A percentile compares a stretch with the other conserved stretches of the same genome.
phyloP scores from a whole-genome alignment of 768 basidiomycete genomes.

The Boletus patriciae region DNA sequence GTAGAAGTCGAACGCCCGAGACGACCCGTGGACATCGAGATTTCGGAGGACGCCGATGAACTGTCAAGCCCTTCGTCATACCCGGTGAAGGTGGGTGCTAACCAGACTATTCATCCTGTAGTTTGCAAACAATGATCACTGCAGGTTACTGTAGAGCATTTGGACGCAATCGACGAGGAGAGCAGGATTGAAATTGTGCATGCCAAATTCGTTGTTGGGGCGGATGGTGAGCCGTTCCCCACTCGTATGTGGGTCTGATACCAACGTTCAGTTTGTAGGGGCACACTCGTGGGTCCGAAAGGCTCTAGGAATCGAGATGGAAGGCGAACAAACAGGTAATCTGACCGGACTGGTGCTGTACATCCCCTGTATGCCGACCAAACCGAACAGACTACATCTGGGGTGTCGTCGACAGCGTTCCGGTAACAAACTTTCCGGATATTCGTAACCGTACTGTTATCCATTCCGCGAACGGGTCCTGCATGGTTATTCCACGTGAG shows the following conservation, averaged over 20 bases:
- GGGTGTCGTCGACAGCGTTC: slow-evolving; percentile 76
- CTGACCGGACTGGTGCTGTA: background rate
- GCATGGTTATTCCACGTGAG: slow-evolving; percentile 76
- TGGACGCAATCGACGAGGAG: slow-evolving; percentile 29
- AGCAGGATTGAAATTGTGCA: slow-evolving; percentile 33
- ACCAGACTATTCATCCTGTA: background rate
- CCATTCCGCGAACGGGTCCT: slow-evolving; percentile 68
- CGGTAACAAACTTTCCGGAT: slow-evolving; percentile 77
- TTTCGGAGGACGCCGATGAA: slow-evolving; percentile 38
- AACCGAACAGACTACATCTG: slow-evolving; percentile 64
- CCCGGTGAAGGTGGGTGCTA: slow-evolving; percentile 30
- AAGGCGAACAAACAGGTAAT: slow-evolving; percentile 50
- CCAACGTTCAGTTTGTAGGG: slow-evolving; percentile 21
- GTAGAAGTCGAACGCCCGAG: slow-evolving; percentile 39
- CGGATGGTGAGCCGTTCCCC: slow-evolving; percentile 29
- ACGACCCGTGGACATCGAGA: slow-evolving; percentile 31
- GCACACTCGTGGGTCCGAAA: slow-evolving; percentile 52
- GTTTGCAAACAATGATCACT: background rate
- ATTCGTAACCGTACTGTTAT: slow-evolving; percentile 63
- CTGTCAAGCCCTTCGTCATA: slow-evolving; percentile 34
- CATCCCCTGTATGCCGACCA: background rate
- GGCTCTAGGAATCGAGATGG: slow-evolving; percentile 43
- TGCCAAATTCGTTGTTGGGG: slow-evolving; percentile 38
- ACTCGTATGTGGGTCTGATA: background rate
- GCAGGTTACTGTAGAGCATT: slow-evolving; percentile 27